phyloP scores from a whole-genome alignment of 73 alveolate species.

The Breviolum minutum region DNA sequence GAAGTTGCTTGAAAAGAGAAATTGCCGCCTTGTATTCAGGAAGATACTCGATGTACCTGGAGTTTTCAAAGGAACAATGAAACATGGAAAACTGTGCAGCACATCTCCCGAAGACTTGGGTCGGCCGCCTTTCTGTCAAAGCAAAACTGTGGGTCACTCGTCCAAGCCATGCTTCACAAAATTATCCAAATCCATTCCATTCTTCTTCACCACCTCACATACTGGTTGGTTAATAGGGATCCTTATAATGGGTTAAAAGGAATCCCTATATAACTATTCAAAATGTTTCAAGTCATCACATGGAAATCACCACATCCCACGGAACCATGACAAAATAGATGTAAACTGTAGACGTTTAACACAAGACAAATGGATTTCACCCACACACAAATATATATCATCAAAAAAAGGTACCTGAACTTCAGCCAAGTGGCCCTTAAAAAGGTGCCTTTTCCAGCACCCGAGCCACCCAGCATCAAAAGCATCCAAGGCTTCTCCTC shows the following conservation, averaged over 20 bases:
- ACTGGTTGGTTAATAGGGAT: no score
- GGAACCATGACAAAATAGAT: no score
- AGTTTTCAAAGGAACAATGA: no score
- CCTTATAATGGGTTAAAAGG: no score
- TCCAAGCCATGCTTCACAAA: slow-evolving; percentile 83
- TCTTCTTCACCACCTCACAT: slow-evolving; percentile 75
- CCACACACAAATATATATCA: no score
- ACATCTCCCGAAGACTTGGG: no score
- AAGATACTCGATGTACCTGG: slow-evolving; percentile 76
- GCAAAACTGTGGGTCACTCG: slow-evolving; percentile 25
- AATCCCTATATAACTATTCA: no score
- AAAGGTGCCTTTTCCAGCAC: slow-evolving; percentile 87
- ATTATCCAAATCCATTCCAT: slow-evolving; percentile 52
- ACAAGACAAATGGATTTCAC: no score
- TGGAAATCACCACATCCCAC: no score
- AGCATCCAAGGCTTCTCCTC: slow-evolving; percentile 57
- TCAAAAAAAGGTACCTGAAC: no score
- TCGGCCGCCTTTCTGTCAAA: neutral
- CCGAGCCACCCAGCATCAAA: slow-evolving; percentile 88
- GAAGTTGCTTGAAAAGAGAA: no score
- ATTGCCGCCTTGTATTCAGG: slow-evolving; percentile 47
- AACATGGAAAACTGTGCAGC: neutral
- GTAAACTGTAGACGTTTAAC: no score
- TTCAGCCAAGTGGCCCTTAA: neutral
- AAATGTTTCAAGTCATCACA: neutral